These are phyloP conservation scores for Fusarium hostae DNA, from an alignment of 2,329 filamentous ascomycete genomes.

Conservation along the genomic window DNA sequence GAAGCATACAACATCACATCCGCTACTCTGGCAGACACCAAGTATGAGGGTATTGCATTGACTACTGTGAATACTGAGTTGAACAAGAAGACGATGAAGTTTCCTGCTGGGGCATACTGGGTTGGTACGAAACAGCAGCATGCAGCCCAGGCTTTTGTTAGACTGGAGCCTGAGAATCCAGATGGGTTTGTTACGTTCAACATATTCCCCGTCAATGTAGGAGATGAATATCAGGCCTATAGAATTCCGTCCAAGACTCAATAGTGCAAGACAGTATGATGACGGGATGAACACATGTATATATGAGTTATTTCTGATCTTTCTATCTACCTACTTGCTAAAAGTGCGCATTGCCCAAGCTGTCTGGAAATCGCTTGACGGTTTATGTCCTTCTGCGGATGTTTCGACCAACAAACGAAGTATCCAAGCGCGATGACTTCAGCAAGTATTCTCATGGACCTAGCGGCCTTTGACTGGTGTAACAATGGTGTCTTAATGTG, in stretches of 20 bases:
- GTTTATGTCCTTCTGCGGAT: too few species aligned
- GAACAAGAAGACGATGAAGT: constrained; percentile 22
- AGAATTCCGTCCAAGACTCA: constrained; percentile 13
- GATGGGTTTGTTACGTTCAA: constrained; percentile 48
- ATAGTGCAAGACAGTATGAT: neutral
- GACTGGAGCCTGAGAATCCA: constrained; percentile 47
- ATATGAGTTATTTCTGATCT: neutral
- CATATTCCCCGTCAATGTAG: constrained; percentile 42
- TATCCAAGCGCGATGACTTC: rapidly evolving
- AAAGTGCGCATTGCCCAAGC: rapidly evolving
- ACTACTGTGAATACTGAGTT: constrained; percentile 40
- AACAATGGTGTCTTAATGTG: too few species aligned
- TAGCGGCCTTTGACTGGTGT: too few species aligned
- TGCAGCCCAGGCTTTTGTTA: constrained; percentile 44
- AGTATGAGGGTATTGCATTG: constrained; percentile 45
- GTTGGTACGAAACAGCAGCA: constrained; percentile 49
- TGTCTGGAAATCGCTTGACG: rapidly evolving
- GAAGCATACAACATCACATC: constrained; percentile 44
- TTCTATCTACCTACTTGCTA: rapidly evolving
- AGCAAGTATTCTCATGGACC: too few species aligned
- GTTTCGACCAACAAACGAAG: neutral
- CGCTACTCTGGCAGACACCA: constrained; percentile 18
- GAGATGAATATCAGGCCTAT: constrained; percentile 49
- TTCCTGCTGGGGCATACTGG: constrained; percentile 47
- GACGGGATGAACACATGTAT: rapidly evolving